Base-by-base conservation (phyloP, 495 filamentous ascomycete genomes). In the Aspergillus leporis region DNA sequence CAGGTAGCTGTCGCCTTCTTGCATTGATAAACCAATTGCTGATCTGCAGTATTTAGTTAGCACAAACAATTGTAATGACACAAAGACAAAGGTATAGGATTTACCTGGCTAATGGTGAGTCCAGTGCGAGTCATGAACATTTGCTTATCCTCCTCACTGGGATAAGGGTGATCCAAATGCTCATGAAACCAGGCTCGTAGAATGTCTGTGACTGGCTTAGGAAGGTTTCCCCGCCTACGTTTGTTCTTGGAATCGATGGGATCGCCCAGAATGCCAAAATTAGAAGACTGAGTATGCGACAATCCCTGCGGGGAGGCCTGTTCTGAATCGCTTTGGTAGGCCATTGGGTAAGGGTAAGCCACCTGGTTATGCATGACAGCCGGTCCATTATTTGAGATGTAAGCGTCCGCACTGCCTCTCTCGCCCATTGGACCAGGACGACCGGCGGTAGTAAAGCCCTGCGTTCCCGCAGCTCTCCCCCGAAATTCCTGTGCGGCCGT, bases 11-110 rank as follows among this genome's bases (percentile, higher is more conserved):
- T 43, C 92, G 85, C 47, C 92, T 81, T 53, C 92, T 82, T 10
- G 91, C 91, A 65, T 96, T 97, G 71, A 97, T 97, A 71, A 96
- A 97, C 92, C 92, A 97, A 67, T 97, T 97, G 60, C 89, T 92
- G 53, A 96, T 90, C 83, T 96, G 72, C 74, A 61, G 25, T 23
- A 23, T 12, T 6, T 6, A 49, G 3, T 56, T 51, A 53, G 54
- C 10, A 55, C 51, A n/a, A 51, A 34, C 34, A 32, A 47, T 50
- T 32, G 51, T 55, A 45, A 12, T n/a, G 4, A 14, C 13, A 36
- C 5, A 14, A 5, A 4, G 40, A 19, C 22, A 6, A 43, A 36
- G 40, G 8, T n/a, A 28, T 19, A 41, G 21, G 18, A 67, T 77
- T 47, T 68, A 85, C 89, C 85, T 89, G 87, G 77, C 89, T 93